These are phyloP conservation scores for Trichoderma koningii DNA, from an alignment of 2,329 filamentous ascomycete genomes.

Conservation along the genomic window DNA sequence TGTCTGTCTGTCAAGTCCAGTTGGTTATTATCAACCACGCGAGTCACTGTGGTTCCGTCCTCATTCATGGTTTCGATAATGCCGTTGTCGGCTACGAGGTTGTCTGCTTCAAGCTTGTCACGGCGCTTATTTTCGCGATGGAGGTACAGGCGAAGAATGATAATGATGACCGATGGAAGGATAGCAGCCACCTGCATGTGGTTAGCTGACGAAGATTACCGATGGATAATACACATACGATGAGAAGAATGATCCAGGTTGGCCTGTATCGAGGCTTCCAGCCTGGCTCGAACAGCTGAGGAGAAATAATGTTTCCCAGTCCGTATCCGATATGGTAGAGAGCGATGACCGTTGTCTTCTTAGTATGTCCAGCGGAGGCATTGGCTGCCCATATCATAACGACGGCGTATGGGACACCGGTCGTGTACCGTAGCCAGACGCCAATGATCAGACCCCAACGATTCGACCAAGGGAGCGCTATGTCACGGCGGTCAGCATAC, in stretches of 20 bases:
- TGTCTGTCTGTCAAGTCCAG: constrained; percentile 29
- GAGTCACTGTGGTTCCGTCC: constrained; percentile 20
- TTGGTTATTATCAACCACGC: constrained; percentile 27
- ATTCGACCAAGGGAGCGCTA: constrained; percentile 26
- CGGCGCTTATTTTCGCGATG: constrained; percentile 27
- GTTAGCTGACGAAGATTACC: neutral
- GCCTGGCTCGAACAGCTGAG: constrained; percentile 35
- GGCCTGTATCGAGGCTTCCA: constrained; percentile 31
- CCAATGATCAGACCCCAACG: constrained; percentile 30
- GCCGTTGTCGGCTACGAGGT: constrained; percentile 4
- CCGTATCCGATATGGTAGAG: constrained; percentile 43
- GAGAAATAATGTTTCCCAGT: constrained; percentile 42
- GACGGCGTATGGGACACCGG: constrained; percentile 31
- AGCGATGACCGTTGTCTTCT: constrained; percentile 46
- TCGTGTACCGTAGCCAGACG: constrained; percentile 28
- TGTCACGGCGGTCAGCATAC: neutral
- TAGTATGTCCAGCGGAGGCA: constrained; percentile 43
- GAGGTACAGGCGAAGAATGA: constrained; percentile 24
- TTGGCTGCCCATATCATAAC: constrained; percentile 29
- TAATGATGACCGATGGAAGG: constrained; percentile 27
- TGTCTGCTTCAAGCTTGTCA: constrained; percentile 23
- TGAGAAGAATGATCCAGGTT: constrained; percentile 32
- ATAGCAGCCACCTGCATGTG: constrained; percentile 15
- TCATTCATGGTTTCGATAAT: constrained; percentile 25
- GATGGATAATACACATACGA: neutral